Conservation (phyloP, 1,284 basidiomycete species). For the Leccinum fuscescens region DNA sequence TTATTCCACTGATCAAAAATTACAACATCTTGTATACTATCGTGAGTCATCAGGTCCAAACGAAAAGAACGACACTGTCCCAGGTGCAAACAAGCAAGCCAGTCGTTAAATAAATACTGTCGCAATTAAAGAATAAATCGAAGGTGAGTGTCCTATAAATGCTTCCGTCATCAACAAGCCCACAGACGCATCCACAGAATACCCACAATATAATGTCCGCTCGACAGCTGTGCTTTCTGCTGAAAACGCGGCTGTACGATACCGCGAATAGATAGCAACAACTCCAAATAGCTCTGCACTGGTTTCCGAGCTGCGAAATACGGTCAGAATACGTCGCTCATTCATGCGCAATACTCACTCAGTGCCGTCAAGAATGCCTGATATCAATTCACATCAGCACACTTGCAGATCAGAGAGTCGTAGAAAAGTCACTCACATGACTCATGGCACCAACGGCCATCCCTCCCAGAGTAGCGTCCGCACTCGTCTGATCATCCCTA, state of each 20-base stretch:
- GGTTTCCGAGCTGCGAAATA: slow-evolving; percentile 50
- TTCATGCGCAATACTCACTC: slow-evolving; percentile 34
- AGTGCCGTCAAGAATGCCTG: slow-evolving; percentile 71
- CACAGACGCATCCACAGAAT: background rate
- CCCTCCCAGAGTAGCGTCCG: slow-evolving; percentile 50
- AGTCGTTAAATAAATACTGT: slow-evolving; percentile 7
- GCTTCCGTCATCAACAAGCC: slow-evolving; percentile 9
- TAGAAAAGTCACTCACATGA: slow-evolving; percentile 40
- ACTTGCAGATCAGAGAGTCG: background rate
- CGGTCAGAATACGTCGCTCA: background rate
- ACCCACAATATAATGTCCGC: slow-evolving; percentile 69
- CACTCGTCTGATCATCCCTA: slow-evolving; percentile 74
- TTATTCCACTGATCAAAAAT: background rate
- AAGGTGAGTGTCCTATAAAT: slow-evolving; percentile 25
- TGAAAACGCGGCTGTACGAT: slow-evolving; percentile 64
- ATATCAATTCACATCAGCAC: slow-evolving; percentile 1
- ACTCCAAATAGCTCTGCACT: slow-evolving; percentile 70
- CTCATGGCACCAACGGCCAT: slow-evolving; percentile 73
- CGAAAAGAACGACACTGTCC: background rate
- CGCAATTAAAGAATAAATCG: slow-evolving; percentile 29
- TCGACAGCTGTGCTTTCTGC: slow-evolving; percentile 80
- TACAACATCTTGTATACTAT: slow-evolving; percentile 5
- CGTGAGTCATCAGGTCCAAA: background rate
- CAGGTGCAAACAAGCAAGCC: background rate
- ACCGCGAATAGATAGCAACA: slow-evolving; percentile 65